Evolutionary conservation across 2,329 filamentous ascomycete genomes (phyloP).

Genomic region (Tolypocladium inflatum): DNA sequence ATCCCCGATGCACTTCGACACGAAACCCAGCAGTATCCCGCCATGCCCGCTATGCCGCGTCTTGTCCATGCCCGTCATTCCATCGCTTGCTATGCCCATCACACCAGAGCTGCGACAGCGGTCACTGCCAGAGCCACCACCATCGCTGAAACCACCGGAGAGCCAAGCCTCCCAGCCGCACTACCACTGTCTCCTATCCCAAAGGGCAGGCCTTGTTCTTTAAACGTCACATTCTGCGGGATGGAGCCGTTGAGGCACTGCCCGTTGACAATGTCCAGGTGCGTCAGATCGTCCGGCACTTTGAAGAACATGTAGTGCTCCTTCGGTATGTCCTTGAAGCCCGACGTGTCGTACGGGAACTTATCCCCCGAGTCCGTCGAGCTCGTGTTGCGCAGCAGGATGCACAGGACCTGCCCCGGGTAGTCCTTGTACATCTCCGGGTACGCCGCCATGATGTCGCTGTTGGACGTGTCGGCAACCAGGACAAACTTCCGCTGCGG

Average conservation of each 20-base stretch:
- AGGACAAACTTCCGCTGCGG: constrained; percentile 67
- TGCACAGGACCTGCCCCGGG: constrained; percentile 66
- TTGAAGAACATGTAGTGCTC: constrained; percentile 72
- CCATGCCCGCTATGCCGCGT: not conserved
- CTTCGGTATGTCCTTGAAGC: constrained; percentile 58
- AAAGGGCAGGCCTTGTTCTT: constrained; percentile 49
- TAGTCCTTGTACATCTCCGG: constrained; percentile 53
- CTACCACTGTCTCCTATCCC: constrained; percentile 26
- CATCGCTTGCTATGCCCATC: not conserved
- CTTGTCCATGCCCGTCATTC: not conserved
- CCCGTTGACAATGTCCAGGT: constrained; percentile 57
- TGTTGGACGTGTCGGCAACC: constrained; percentile 67
- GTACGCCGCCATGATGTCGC: constrained; percentile 62
- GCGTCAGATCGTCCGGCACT: constrained; percentile 57
- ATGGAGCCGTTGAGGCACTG: constrained; percentile 58
- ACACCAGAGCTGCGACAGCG: constrained; percentile 12
- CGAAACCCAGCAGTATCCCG: not conserved
- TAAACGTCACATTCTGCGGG: constrained; percentile 63
- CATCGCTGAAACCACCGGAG: constrained; percentile 11
- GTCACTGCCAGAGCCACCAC: constrained; percentile 10
- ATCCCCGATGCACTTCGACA: not conserved
- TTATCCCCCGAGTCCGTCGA: constrained; percentile 56
- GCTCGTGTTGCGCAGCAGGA: constrained; percentile 65
- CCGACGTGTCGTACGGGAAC: constrained; percentile 67
- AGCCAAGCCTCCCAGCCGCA: constrained; percentile 14